These are phyloP conservation scores for Populus davidiana DNA, from an alignment of 345 rosid species.

Conservation along the genomic window DNA sequence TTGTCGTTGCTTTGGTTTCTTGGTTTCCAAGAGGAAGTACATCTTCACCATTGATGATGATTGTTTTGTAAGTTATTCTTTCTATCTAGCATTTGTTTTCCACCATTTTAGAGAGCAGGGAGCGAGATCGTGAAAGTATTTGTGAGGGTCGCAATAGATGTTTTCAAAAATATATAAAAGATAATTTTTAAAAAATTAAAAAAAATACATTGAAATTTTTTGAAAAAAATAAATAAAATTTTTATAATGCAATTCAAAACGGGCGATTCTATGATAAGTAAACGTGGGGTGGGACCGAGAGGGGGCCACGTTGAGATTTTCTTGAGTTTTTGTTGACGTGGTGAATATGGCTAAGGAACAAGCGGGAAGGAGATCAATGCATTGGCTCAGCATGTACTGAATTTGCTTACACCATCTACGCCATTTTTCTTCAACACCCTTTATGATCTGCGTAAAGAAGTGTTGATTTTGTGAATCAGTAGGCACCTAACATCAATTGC, in stretches of 20 bases:
- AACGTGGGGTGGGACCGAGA: too few relatives aligned
- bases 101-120: too few relatives aligned
- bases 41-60: conserved; percentile 64
- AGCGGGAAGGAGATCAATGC: conserved; percentile 34
- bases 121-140: too few relatives aligned
- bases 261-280: too few relatives aligned
- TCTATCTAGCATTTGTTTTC: neutral
- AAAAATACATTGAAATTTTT: too few relatives aligned
- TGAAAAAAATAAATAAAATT: too few relatives aligned
- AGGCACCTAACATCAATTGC: neutral
- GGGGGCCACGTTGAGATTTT: too few relatives aligned
- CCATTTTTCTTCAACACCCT: conserved; percentile 39
- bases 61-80: conserved; percentile 45
- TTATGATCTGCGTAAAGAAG: conserved; percentile 33
- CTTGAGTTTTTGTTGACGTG: too few relatives aligned
- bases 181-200: too few relatives aligned
- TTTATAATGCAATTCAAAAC: too few relatives aligned
- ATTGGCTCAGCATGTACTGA: conserved; percentile 33
- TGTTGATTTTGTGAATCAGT: conserved; percentile 26
- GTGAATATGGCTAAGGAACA: conserved; percentile 36
- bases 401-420: conserved; percentile 32
- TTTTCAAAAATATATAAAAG: too few relatives aligned
- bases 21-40: conserved; percentile 59
- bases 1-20: conserved; percentile 61
- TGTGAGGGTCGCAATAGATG: too few relatives aligned